phyloP scores from a whole-genome alignment of 1,284 basidiomycete genomes.

The Ustilago crameri region DNA sequence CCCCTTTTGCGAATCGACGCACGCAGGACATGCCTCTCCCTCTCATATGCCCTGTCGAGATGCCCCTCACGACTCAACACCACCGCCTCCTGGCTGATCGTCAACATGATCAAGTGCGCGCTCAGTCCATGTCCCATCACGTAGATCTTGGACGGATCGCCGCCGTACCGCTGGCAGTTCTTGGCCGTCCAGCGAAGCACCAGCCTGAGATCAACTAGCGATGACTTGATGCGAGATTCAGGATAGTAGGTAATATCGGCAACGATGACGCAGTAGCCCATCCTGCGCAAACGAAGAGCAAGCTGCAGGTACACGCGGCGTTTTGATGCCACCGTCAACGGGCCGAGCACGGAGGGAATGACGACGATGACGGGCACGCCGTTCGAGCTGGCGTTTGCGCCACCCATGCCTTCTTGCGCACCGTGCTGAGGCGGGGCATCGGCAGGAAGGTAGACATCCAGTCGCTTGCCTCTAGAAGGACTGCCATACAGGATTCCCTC shows the following conservation, averaged over 20 bases:
- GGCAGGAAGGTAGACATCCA: slow-evolving; percentile 64
- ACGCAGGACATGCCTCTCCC: slow-evolving; percentile 26
- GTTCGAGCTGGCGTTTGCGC: slow-evolving; percentile 11
- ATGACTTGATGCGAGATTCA: slow-evolving; percentile 60
- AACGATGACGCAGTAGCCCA: slow-evolving; percentile 69
- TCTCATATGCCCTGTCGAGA: slow-evolving; percentile 44
- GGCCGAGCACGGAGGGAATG: slow-evolving; percentile 64
- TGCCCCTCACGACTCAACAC: slow-evolving; percentile 58
- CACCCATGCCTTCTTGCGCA: neutral
- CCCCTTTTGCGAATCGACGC: slow-evolving; percentile 1
- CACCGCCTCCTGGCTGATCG: slow-evolving; percentile 68
- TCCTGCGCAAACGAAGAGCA: slow-evolving; percentile 65
- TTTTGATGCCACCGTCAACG: slow-evolving; percentile 43
- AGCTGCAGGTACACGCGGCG: slow-evolving; percentile 65
- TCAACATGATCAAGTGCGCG: slow-evolving; percentile 68
- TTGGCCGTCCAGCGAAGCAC: slow-evolving; percentile 68
- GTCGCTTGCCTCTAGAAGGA: slow-evolving; percentile 42
- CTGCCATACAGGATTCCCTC: slow-evolving; percentile 65
- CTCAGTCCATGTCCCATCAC: slow-evolving; percentile 68
- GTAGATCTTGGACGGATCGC: slow-evolving; percentile 66
- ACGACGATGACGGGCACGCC: slow-evolving; percentile 67
- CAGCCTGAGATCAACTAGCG: slow-evolving; percentile 65
- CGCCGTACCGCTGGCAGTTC: slow-evolving; percentile 66
- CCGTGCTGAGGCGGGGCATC: slow-evolving; percentile 12
- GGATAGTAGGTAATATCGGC: slow-evolving; percentile 68